A percentile compares a stretch with the other conserved stretches of the same genome.
These are phyloP conservation scores for Teratosphaeriaceae sp. DNA, from an alignment of 2,329 filamentous ascomycete genomes.

Conservation along the genomic window DNA sequence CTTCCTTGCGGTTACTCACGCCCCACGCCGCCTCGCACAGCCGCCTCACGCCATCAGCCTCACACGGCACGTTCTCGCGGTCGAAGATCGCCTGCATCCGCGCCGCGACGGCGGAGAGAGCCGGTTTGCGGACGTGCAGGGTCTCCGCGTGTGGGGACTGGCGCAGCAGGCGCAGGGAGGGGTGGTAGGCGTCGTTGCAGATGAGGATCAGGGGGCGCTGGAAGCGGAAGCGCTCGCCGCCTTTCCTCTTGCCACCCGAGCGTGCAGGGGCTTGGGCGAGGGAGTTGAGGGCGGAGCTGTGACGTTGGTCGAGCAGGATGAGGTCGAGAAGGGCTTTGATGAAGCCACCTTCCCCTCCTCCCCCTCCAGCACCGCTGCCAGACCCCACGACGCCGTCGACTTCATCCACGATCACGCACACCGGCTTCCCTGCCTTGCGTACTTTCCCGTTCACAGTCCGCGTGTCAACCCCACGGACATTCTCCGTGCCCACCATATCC, in stretches of 20 bases:
- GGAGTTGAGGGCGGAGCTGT: constrained; percentile 47
- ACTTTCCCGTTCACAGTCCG: constrained; percentile 49
- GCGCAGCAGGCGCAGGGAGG: constrained; percentile 78
- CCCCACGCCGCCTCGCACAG: constrained; percentile 80
- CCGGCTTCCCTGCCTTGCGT: constrained; percentile 70
- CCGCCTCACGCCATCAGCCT: constrained; percentile 80
- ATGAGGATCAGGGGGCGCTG: constrained; percentile 86
- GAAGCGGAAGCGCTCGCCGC: constrained; percentile 79
- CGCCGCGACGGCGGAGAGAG: constrained; percentile 74
- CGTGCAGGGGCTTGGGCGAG: constrained; percentile 26
- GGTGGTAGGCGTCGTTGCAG: constrained; percentile 95
- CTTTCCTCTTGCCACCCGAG: constrained; percentile 51
- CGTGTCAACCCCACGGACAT: constrained; percentile 65
- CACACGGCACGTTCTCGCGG: constrained; percentile 80
- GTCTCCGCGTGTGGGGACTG: constrained; percentile 81
- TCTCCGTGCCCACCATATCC: constrained; percentile 90
- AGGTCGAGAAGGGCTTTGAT: constrained; percentile 92
- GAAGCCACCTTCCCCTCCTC: constrained; percentile 84
- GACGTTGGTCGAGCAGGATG: constrained; percentile 78
- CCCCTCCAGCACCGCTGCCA: constrained; percentile 63
- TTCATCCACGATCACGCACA: constrained; percentile 93
- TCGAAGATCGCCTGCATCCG: constrained; percentile 80
- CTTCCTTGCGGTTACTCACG: constrained; percentile 64
- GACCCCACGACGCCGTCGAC: constrained; percentile 89
- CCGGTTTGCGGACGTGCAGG: constrained; percentile 83